Evolutionary conservation across 2,329 filamentous ascomycete genomes (phyloP), one percentile per base, ranked within the genome.

Genomic region (Ophiostoma sp.): DNA sequence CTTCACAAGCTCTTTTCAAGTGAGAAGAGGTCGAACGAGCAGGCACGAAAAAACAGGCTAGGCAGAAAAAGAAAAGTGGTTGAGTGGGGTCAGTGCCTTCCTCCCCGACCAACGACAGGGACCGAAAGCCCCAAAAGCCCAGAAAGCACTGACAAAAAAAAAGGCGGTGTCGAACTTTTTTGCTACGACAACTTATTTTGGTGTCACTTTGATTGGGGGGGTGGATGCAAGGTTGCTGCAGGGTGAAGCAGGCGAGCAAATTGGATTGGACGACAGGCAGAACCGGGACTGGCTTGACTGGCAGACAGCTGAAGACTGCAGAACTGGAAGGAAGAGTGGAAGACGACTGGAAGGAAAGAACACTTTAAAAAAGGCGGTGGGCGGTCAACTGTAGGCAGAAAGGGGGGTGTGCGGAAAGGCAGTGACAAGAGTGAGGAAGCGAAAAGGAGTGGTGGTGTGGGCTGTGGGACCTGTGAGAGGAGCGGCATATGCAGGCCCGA

Each of bases 61-160:
- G 64, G 64, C 64, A 25, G 52, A 69, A 71, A 71, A 66, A 57
- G 42, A 59, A 39, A 63, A 39, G 52, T 61, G 71, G 64, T 17
- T 55, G 64, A 57, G 64, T 70, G 31, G 64, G 68, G 61, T 66
- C 22, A 31, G n/a, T 28, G 28, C 19, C 42, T 48, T 3, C 42
- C 15, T 42, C 15, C 19, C 25, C 22, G 17, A 22, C 57, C 36
- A 50, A 71, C 25, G 28, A 36, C 22, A 36, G 9, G 36, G 36
- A 22, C 15, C 15, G n/a, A n/a, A n/a, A n/a, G n/a, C n/a, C n/a
- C n/a, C n/a, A n/a, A n/a, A n/a, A n/a, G n/a, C 6, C 22, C 19
- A n/a, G 36, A 3, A 9, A 25, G 19, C 11, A 61, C 28, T 11
- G 55, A 31, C 59, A 48, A 68, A 36, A 59, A 72, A 72, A 68